Percentiles rank a stretch among this genome's conserved stretches.
These are phyloP conservation scores for Collybia mongolica DNA, from an alignment of 768 basidiomycete genomes.

Conservation along the genomic window DNA sequence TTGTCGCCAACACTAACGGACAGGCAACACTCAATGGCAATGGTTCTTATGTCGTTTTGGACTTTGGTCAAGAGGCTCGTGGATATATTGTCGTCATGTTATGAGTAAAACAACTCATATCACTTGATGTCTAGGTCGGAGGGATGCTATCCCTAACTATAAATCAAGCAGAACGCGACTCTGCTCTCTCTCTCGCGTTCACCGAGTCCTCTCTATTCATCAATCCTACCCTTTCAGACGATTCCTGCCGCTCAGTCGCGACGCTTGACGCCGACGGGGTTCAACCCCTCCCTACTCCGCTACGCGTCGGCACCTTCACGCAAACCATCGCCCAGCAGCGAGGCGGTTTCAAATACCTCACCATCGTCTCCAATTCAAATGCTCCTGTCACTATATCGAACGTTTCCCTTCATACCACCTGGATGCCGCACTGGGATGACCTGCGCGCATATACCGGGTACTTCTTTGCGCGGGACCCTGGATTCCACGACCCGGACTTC, in stretches of 20 bases:
- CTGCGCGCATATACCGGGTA: constrained; percentile 45
- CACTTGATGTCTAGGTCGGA: constrained; percentile 22
- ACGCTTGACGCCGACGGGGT: constrained; percentile 32
- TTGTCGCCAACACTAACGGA: constrained; percentile 19
- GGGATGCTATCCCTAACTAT: constrained; percentile 30
- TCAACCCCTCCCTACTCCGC: constrained; percentile 27
- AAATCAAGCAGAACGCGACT: constrained; percentile 19
- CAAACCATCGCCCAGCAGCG: constrained; percentile 37
- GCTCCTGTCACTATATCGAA: constrained; percentile 39
- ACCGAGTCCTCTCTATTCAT: constrained; percentile 51
- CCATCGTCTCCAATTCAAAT: constrained; percentile 37
- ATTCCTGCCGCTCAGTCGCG: constrained; percentile 27
- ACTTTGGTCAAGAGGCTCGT: constrained; percentile 37
- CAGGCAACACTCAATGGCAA: constrained; percentile 25
- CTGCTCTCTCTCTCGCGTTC: constrained; percentile 44
- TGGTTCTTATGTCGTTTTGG: constrained; percentile 36
- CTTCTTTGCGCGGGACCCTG: constrained; percentile 41
- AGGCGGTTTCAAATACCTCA: constrained; percentile 48
- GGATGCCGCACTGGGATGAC: constrained; percentile 49
- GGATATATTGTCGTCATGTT: neutral
- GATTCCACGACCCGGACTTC: constrained; percentile 41
- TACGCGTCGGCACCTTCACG: constrained; percentile 25
- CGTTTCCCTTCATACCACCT: constrained; percentile 40
- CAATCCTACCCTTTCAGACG: constrained; percentile 40
- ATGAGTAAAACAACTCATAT: neutral